phyloP scores from a whole-genome alignment of 768 basidiomycete genomes.

The Neoboletus subvelutipes region DNA sequence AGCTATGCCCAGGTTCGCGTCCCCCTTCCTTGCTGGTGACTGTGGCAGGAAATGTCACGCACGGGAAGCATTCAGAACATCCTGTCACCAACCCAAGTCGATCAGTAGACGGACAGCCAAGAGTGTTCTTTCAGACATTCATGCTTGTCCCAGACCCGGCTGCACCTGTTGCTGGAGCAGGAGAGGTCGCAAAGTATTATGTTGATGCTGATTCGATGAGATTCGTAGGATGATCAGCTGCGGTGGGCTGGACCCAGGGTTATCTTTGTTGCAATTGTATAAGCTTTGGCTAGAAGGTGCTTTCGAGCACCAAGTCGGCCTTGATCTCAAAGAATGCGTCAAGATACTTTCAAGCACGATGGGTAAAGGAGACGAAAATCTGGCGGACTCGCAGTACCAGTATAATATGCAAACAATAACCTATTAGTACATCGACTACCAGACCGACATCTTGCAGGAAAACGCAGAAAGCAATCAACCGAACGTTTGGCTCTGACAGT shows the following conservation, averaged over 20 bases:
- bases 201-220: slow-evolving; percentile 75
- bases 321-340: background rate
- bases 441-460: background rate
- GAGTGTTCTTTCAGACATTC: slow-evolving; percentile 87
- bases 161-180: slow-evolving; percentile 60
- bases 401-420: slow-evolving; percentile 6
- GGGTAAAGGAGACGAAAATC: background rate
- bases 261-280: background rate
- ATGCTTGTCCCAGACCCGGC: slow-evolving; percentile 76
- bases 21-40: slow-evolving; percentile 79
- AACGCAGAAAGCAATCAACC: slow-evolving; percentile 45
- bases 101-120: slow-evolving; percentile 71
- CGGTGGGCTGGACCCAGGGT: background rate
- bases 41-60: slow-evolving; percentile 77
- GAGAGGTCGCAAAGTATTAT: slow-evolving; percentile 81
- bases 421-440: slow-evolving; percentile 14
- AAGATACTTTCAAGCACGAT: background rate
- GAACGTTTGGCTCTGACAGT: slow-evolving; percentile 80
- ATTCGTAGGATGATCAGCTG: slow-evolving; percentile 64
- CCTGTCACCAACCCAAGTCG: slow-evolving; percentile 47
- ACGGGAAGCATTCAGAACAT: slow-evolving; percentile 63
- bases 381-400: background rate
- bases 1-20: slow-evolving; percentile 53
- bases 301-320: background rate
- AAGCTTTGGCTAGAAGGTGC: background rate